Base-by-base conservation (phyloP, 108 stramenopile genomes). In the Skeletonema menzelii region DNA sequence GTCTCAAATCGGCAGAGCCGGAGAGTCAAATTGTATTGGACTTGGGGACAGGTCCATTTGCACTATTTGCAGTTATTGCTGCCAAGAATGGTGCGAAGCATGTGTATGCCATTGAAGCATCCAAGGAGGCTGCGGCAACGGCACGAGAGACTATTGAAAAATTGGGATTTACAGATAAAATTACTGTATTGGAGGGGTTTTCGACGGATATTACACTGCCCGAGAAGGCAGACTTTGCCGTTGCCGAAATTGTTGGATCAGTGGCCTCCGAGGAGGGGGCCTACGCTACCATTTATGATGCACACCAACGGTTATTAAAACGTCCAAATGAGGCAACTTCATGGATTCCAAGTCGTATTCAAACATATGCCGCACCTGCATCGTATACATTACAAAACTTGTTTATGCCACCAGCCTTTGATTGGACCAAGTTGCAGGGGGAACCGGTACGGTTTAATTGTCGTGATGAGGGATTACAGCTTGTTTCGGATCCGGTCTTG, bases 31-130 rank as follows among this genome's bases (percentile, higher is more conserved):
- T 75, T 38, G 89, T 90, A 0, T 32, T 90, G 38, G 89, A 90
- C 63, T 55, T 90, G n/a, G 89, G 89, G 13, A 90, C 87, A 0
- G 90, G 87, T 13, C 87, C 90, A 8, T 87, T 84, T 69, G 86
- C 86, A 11, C 28, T 86, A 10, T 87, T 91, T 77, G 87, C 86
- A n/a, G 67, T 91, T 24, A 67, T 83, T 22, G 90, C 90, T 0
- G 90, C 87, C 17, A 82, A 84, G 66, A 32, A 62, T 20, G 90
- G 90, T 10, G 90, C 90, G 13, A 69, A 80, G 12, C 77, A 87
- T 30, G 90, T 91, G 12, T 88, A 81, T 65, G 90, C 90, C 30
- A 80, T 91, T 58, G 90, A 91, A 73, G 90, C 87, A 15, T 77
- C 82, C 24, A 53, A 53, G 19, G 74, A 84, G 62, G 85, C 79